Evolutionary conservation across 164 flowering plant species (phyloP).

Genomic region (Houttuynia cordata): DNA sequence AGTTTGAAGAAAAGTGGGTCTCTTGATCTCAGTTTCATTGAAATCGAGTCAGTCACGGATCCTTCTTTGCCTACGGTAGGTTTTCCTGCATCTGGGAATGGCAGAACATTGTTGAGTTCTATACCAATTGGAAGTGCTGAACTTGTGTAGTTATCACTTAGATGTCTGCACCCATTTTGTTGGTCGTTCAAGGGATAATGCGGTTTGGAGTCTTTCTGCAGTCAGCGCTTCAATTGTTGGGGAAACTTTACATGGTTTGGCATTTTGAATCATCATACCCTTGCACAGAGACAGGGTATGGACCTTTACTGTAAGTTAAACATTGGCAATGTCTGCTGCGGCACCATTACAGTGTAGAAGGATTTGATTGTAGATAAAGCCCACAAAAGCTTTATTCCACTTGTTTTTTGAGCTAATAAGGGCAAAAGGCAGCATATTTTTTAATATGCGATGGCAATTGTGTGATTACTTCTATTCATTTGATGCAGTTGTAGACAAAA

Average conservation of each 20-base stretch:
- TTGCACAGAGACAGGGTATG: neutral
- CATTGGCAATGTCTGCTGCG: neutral
- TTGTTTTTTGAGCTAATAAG: neutral
- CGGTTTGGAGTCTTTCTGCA: neutral
- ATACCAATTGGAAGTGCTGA: constrained; percentile 48
- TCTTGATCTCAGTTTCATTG: constrained; percentile 57
- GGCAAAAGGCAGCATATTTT: neutral
- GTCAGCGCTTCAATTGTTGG: neutral
- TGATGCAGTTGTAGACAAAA: neutral
- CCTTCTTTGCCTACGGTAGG: constrained; percentile 73
- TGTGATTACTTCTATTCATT: neutral
- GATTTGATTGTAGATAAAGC: neutral
- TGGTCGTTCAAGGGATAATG: constrained; percentile 9
- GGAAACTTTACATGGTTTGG: neutral
- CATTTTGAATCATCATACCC: neutral
- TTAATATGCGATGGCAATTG: neutral
- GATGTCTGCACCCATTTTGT: constrained; percentile 55
- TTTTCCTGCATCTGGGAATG: constrained; percentile 50
- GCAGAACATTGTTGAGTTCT: constrained; percentile 62
- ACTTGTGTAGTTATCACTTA: constrained; percentile 41
- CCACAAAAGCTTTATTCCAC: neutral
- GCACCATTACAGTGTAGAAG: neutral
- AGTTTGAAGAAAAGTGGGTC: constrained; percentile 86
- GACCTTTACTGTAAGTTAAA: neutral
- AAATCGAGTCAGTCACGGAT: constrained; percentile 76